Conservation (phyloP, 2,329 filamentous ascomycete genomes). For the Lasiodiplodia gonubiensis region DNA sequence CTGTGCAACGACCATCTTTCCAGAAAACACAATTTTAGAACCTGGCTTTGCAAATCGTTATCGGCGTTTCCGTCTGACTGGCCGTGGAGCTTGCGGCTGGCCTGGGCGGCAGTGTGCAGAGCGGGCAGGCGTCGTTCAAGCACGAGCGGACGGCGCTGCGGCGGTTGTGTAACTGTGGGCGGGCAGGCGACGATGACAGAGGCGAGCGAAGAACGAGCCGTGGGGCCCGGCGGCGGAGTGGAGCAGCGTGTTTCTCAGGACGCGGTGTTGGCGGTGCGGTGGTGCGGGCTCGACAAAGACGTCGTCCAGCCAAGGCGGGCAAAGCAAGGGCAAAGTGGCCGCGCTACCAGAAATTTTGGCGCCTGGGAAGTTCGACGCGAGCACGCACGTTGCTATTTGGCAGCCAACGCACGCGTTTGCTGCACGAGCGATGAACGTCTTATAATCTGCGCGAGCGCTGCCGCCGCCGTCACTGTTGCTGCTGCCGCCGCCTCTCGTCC, state of each 20-base stretch:
- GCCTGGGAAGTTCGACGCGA: conserved; percentile 25
- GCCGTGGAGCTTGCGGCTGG: conserved; percentile 14
- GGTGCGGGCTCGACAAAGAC: conserved; percentile 27
- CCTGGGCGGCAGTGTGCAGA: conserved; percentile 25
- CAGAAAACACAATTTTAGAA: conserved; percentile 22
- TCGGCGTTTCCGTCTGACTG: conserved; percentile 16
- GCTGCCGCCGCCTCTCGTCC: conserved; percentile 6
- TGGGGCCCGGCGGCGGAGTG: conserved; percentile 17
- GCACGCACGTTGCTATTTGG: conserved; percentile 11
- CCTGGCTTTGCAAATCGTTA: conserved; percentile 26
- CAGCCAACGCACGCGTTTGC: conserved; percentile 20
- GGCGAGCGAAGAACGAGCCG: conserved; percentile 12
- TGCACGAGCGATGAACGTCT: neutral
- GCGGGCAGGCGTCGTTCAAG: conserved; percentile 24
- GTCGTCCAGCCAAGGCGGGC: conserved; percentile 23
- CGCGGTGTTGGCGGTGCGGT: conserved; percentile 25
- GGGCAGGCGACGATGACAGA: conserved; percentile 9
- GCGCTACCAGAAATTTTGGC: conserved; percentile 26
- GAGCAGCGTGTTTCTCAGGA: conserved; percentile 26
- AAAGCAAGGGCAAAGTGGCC: conserved; percentile 25
- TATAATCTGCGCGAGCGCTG: conserved; percentile 6
- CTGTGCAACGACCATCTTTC: conserved; percentile 28
- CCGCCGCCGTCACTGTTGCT: neutral
- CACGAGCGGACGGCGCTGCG: conserved; percentile 27
- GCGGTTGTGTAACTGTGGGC: conserved; percentile 25